Percentiles rank a stretch among this genome's conserved stretches.
Evolutionary conservation across 257 asterid genomes (phyloP).

Genomic region (Vinca minor): DNA sequence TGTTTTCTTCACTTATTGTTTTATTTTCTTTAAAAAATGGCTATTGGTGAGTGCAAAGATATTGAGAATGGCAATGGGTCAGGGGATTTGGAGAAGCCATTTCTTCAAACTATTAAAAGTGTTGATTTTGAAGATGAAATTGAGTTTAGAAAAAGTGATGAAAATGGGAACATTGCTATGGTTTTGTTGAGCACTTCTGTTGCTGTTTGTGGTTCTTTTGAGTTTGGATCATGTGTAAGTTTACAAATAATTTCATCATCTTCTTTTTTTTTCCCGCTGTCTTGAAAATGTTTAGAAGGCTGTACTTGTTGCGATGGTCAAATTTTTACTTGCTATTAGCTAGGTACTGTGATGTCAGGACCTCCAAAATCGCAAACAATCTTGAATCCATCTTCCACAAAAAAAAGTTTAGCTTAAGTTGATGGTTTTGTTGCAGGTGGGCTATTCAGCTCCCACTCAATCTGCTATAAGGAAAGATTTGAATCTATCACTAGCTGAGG

Average conservation of each 20-base stretch:
- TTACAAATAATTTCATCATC: not conserved
- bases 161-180: constrained; percentile 38
- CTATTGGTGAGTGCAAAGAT: constrained; percentile 32
- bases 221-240: constrained; percentile 89
- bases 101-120: constrained; percentile 20
- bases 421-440: constrained; percentile 59
- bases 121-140: constrained; percentile 31
- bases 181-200: constrained; percentile 65
- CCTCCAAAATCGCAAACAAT: constrained; percentile 4
- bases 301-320: not conserved
- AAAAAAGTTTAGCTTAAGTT: constrained; percentile 22
- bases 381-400: constrained; percentile 1
- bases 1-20: not conserved
- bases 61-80: constrained; percentile 27
- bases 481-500: constrained; percentile 59
- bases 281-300: not conserved
- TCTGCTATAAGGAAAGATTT: constrained; percentile 63
- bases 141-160: not conserved
- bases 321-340: constrained; percentile 16
- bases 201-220: constrained; percentile 84
- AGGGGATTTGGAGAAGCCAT: constrained; percentile 44
- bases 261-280: not conserved
- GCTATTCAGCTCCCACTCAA: constrained; percentile 82
- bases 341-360: constrained; percentile 23
- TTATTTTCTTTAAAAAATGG: no score